Evolutionary conservation across 495 filamentous ascomycete genomes (phyloP).

Genomic region (Amphirosellinia nigrospora): DNA sequence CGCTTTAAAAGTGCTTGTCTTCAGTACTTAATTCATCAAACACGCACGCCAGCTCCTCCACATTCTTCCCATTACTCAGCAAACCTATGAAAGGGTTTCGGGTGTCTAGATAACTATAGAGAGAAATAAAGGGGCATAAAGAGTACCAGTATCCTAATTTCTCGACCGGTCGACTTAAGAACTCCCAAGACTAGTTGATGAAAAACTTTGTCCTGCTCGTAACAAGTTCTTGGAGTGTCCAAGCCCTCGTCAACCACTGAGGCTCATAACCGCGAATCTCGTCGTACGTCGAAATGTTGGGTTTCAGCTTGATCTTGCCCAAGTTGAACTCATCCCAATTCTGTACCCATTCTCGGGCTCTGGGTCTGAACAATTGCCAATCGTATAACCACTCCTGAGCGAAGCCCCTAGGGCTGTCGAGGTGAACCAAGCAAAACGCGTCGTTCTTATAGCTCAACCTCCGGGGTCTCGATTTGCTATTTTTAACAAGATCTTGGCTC

Average conservation of each 20-base stretch:
- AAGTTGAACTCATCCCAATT: neutral
- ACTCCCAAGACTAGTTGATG: constrained; percentile 48
- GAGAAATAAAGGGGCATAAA: constrained; percentile 44
- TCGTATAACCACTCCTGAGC: constrained; percentile 27
- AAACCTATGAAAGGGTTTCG: constrained; percentile 27
- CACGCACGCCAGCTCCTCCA: constrained; percentile 1
- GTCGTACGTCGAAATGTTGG: constrained; percentile 34
- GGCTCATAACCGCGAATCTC: constrained; percentile 32
- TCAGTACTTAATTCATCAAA: neutral
- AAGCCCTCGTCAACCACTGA: constrained; percentile 52
- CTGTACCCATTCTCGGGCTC: neutral
- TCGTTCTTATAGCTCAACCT: constrained; percentile 57
- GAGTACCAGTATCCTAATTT: constrained; percentile 49
- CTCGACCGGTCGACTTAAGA: constrained; percentile 45
- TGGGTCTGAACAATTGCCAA: constrained; percentile 20
- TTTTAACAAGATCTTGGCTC: too few relatives aligned
- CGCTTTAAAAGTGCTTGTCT: neutral
- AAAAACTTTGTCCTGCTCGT: constrained; percentile 55
- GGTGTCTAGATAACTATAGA: constrained; percentile 39
- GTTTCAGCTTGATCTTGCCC: neutral
- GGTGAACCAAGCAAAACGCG: constrained; percentile 54
- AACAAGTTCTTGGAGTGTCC: constrained; percentile 58
- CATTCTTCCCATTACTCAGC: neutral
- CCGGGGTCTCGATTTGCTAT: too few relatives aligned
- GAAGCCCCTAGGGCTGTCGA: constrained; percentile 42